These are phyloP conservation scores for Pseudodiploospora longispora DNA, from an alignment of 2,329 filamentous ascomycete species.

Conservation along the genomic window DNA sequence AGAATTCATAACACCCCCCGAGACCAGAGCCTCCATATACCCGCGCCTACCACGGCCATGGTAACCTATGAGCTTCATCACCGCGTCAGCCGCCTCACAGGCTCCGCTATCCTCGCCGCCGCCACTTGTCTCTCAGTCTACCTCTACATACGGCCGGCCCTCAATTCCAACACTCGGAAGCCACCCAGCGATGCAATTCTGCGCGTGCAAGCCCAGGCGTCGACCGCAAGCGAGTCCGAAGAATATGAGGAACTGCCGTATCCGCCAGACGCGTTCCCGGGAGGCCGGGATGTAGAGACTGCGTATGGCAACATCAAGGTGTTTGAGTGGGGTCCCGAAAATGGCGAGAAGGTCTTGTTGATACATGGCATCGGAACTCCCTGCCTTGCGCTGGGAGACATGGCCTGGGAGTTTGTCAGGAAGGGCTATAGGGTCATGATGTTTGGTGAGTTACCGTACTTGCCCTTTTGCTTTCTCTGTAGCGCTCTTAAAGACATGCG, in stretches of 20 bases:
- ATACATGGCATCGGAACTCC: slow-evolving; percentile 80
- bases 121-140: slow-evolving; percentile 28
- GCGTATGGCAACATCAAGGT: slow-evolving; percentile 65
- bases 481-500: too few species aligned
- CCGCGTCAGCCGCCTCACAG: slow-evolving; percentile 1
- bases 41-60: slow-evolving; percentile 2
- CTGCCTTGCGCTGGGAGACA: slow-evolving; percentile 56
- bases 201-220: background rate
- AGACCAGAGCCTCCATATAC: too few species aligned
- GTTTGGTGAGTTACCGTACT: slow-evolving; percentile 48
- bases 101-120: slow-evolving; percentile 10
- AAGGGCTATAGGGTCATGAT: slow-evolving; percentile 70
- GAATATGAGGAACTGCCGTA: slow-evolving; percentile 41
- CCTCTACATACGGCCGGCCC: slow-evolving; percentile 20
- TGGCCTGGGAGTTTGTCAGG: slow-evolving; percentile 57
- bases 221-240: background rate
- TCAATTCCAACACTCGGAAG: slow-evolving; percentile 9
- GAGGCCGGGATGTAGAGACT: slow-evolving; percentile 58
- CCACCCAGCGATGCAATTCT: slow-evolving; percentile 2
- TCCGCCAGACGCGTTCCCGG: slow-evolving; percentile 61
- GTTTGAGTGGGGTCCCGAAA: slow-evolving; percentile 72
- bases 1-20: too few species aligned
- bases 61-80: slow-evolving; percentile 3
- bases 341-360: slow-evolving; percentile 64
- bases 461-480: too few species aligned